phyloP scores from a whole-genome alignment of 2,329 filamentous ascomycete genomes.

The Domatiomyces globalis region DNA sequence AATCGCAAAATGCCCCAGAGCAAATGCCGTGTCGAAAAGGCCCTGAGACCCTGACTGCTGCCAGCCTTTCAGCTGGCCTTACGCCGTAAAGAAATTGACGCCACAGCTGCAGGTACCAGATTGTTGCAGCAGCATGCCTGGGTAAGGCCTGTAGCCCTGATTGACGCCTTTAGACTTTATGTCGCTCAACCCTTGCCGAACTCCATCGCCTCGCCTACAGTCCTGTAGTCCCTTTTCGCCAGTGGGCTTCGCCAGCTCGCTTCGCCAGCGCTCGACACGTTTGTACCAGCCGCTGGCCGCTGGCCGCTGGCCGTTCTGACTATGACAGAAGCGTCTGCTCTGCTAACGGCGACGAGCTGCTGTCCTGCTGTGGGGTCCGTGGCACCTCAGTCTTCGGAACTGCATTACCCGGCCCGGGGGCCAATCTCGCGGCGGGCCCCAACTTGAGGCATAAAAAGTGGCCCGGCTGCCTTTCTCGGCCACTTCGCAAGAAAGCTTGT shows the following conservation, averaged over 20 bases:
- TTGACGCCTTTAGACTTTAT: too few relatives aligned
- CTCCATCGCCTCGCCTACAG: too few relatives aligned
- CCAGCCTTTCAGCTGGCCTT: background rate
- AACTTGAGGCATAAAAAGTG: background rate
- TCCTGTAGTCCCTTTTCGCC: too few relatives aligned
- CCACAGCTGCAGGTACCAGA: conserved; percentile 16
- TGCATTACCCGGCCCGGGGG: background rate
- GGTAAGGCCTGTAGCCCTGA: background rate
- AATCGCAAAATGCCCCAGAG: background rate
- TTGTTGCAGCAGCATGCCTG: conserved; percentile 2
- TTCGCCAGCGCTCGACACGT: background rate
- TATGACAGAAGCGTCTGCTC: background rate
- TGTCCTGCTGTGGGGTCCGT: too few relatives aligned
- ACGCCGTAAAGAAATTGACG: conserved; percentile 2
- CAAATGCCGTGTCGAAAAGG: too few relatives aligned
- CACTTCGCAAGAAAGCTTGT: background rate
- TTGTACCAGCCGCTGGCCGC: too few relatives aligned
- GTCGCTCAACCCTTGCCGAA: too few relatives aligned
- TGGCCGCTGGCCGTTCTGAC: background rate
- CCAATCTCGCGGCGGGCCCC: background rate
- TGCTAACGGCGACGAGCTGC: background rate
- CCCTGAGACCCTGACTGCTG: background rate
- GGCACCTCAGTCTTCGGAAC: background rate
- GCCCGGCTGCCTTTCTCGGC: background rate
- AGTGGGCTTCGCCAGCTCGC: too few relatives aligned